Evolutionary conservation across 1,284 basidiomycete genomes (phyloP).

Genomic region (Pholiota adiposa): DNA sequence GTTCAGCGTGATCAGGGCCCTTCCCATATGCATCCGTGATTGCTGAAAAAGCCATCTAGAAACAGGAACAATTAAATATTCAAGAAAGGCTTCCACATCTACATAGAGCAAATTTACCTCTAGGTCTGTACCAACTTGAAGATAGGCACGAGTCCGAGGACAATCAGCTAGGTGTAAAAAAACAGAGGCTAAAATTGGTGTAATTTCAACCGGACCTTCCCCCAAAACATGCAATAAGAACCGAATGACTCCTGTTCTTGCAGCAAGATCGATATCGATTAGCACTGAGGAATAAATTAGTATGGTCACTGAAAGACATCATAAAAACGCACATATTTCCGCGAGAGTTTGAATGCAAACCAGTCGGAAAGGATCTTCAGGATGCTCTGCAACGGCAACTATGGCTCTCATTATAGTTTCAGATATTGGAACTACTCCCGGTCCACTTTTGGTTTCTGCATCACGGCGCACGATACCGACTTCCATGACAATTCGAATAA

Average conservation of each 20-base stretch:
- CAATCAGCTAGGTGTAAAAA: constrained; percentile 89
- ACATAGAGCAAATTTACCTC: constrained; percentile 62
- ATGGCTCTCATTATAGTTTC: constrained; percentile 86
- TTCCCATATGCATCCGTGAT: constrained; percentile 93
- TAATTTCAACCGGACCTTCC: constrained; percentile 87
- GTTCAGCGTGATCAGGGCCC: constrained; percentile 74
- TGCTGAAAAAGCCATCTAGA: constrained; percentile 81
- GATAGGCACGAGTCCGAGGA: constrained; percentile 80
- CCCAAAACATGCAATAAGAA: constrained; percentile 86
- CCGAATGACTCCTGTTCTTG: constrained; percentile 84
- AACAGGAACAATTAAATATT: constrained; percentile 17
- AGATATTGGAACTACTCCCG: constrained; percentile 61
- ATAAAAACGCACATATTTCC: constrained; percentile 75
- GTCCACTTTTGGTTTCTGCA: constrained; percentile 44
- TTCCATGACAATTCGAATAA: constrained; percentile 85
- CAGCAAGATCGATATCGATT: constrained; percentile 86
- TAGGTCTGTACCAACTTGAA: constrained; percentile 86
- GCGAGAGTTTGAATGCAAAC: constrained; percentile 90
- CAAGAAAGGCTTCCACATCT: neutral
- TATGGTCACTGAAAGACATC: neutral
- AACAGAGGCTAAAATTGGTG: constrained; percentile 82
- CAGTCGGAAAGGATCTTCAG: constrained; percentile 87
- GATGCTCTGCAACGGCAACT: constrained; percentile 91
- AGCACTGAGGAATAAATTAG: constrained; percentile 29
- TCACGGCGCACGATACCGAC: constrained; percentile 64